phyloP scores from a whole-genome alignment of 352 stramenopile genomes.

The Pilasporangium apinafurcum region DNA sequence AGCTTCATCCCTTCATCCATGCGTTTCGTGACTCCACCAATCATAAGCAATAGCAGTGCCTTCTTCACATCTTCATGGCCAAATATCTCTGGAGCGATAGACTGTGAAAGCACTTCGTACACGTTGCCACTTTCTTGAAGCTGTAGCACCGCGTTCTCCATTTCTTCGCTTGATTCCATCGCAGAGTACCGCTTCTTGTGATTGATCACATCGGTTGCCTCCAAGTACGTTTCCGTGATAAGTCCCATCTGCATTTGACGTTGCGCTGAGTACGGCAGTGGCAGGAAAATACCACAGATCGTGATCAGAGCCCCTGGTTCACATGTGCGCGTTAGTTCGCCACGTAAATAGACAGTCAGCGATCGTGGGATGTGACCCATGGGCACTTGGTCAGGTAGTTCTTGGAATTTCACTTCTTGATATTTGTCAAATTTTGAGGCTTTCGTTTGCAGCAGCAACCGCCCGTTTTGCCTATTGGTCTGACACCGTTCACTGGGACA shows the following conservation, averaged over 20 bases:
- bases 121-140: constrained; percentile 73
- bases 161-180: constrained; percentile 79
- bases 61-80: constrained; percentile 99
- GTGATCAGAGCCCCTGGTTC: constrained; percentile 95
- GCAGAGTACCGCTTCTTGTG: constrained; percentile 98
- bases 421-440: constrained; percentile 99
- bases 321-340: constrained; percentile 91
- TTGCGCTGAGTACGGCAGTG: constrained; percentile 89
- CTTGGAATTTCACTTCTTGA: constrained; percentile 98
- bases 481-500: constrained; percentile 90
- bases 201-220: constrained; percentile 93
- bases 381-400: constrained; percentile 90
- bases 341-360: constrained; percentile 88
- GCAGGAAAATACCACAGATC: constrained; percentile 96
- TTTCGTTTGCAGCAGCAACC: constrained; percentile 94
- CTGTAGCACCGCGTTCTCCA: constrained; percentile 68
- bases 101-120: constrained; percentile 93
- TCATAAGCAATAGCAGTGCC: constrained; percentile 96
- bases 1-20: constrained; percentile 95
- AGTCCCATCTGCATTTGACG: constrained; percentile 96
- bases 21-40: constrained; percentile 88
- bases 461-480: constrained; percentile 69
- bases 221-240: constrained; percentile 96
- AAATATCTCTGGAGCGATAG: constrained; percentile 99
- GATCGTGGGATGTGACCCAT: constrained; percentile 97